Evolutionary conservation across 257 asterid species (phyloP).

Genomic region (Buddleja alternifolia): DNA sequence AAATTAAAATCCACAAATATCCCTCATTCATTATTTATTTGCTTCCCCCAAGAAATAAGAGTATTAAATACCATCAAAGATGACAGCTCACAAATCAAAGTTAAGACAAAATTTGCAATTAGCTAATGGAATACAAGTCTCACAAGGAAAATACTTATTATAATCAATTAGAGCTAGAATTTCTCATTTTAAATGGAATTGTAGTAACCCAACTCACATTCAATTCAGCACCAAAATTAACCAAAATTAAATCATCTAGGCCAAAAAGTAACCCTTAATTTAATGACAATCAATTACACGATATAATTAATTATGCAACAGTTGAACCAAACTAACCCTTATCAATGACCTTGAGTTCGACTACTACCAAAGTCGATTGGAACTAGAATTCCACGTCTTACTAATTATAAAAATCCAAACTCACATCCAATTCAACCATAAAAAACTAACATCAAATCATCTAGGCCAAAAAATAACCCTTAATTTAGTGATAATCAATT

Average conservation of each 20-base stretch:
- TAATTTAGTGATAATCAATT: too few species aligned
- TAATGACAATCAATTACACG: too few species aligned
- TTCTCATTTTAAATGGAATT: too few species aligned
- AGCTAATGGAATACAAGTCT: slow-evolving; percentile 22
- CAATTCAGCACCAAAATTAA: slow-evolving; percentile 3
- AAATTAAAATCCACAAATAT: slow-evolving; percentile 28
- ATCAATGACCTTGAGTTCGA: too few species aligned
- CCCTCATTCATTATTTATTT: slow-evolving; percentile 12
- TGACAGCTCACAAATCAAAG: slow-evolving; percentile 45
- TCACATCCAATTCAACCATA: background rate
- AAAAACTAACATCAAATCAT: background rate
- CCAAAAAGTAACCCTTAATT: too few species aligned
- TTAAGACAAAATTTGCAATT: slow-evolving; percentile 27
- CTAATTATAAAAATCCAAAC: background rate
- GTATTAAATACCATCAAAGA: slow-evolving; percentile 14
- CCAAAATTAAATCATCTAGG: background rate
- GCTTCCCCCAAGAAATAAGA: background rate
- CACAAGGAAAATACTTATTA: background rate
- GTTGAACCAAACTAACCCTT: too few species aligned
- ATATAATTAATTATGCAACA: too few species aligned
- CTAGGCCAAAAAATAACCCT: too few species aligned
- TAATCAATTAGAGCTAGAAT: too few species aligned
- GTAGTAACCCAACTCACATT: slow-evolving; percentile 4
- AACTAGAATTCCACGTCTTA: too few species aligned
- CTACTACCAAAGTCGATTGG: too few species aligned